Evolutionary conservation across 2,329 filamentous ascomycete species (phyloP).

Genomic region (Grosmannia serpens): DNA sequence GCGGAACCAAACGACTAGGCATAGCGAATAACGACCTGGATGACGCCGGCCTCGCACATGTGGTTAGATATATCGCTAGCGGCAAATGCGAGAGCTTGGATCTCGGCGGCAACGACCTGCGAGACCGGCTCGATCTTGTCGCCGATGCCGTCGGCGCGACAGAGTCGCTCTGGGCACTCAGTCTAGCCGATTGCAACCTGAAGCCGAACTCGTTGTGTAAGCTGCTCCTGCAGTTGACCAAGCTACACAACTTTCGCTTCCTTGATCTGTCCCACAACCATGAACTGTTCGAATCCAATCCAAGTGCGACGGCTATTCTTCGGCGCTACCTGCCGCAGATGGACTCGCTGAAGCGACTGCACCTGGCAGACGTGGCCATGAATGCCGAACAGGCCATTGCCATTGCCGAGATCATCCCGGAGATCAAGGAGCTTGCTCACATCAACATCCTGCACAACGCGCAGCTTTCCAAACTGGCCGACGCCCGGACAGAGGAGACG

Average conservation of each 20-base stretch:
- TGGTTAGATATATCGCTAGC: constrained; percentile 63
- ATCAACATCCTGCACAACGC: constrained; percentile 78
- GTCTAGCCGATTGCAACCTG: constrained; percentile 76
- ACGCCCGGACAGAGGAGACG: constrained; percentile 62
- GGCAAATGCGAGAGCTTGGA: constrained; percentile 81
- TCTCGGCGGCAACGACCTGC: constrained; percentile 69
- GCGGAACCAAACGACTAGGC: constrained; percentile 67
- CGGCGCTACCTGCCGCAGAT: constrained; percentile 73
- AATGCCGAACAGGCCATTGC: constrained; percentile 82
- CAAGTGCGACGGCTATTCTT: constrained; percentile 63
- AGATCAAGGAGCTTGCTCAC: constrained; percentile 70
- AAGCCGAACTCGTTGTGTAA: constrained; percentile 59
- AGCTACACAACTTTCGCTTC: constrained; percentile 66
- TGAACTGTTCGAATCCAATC: constrained; percentile 60
- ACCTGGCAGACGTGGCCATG: constrained; percentile 75
- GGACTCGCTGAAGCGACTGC: constrained; percentile 66
- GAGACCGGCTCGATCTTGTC: constrained; percentile 41
- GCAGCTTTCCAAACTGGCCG: constrained; percentile 56
- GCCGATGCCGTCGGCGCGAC: constrained; percentile 39
- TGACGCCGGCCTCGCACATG: constrained; percentile 59
- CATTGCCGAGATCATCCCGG: constrained; percentile 79
- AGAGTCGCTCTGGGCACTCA: constrained; percentile 64
- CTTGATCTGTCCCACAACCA: constrained; percentile 88
- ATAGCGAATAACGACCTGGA: constrained; percentile 75
- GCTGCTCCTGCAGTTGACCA: constrained; percentile 61